These are phyloP conservation scores for Metschnikowia baotianmanensis DNA, from an alignment of 805 yeast genomes.

Conservation along the genomic window DNA sequence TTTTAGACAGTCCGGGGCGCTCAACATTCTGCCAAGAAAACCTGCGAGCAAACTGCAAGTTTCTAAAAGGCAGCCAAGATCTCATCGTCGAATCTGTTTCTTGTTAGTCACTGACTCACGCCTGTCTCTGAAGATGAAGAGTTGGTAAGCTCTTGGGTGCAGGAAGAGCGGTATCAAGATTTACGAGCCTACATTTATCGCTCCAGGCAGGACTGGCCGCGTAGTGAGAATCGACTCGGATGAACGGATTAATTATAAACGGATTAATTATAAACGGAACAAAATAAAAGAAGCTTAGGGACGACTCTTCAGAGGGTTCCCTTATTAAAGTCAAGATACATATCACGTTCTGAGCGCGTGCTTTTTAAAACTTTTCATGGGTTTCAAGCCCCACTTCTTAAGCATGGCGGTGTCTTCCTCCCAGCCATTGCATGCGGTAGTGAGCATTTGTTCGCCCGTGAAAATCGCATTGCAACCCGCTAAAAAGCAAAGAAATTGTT, in stretches of 20 bases:
- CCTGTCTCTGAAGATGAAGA: not conserved
- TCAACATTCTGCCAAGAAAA: conserved; percentile 1
- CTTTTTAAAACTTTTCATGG: conserved; percentile 45
- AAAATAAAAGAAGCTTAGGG: not conserved
- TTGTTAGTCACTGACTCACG: not conserved
- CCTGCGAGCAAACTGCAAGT: conserved; percentile 5
- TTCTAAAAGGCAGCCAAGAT: conserved; percentile 1
- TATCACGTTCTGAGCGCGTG: conserved; percentile 2
- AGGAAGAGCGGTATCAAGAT: conserved; percentile 3
- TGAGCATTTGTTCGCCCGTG: conserved; percentile 78
- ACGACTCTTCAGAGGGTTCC: not conserved
- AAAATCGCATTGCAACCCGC: conserved; percentile 79
- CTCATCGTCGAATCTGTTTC: not conserved
- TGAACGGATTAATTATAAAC: no score
- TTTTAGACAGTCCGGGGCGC: not conserved
- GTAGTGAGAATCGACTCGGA: not conserved
- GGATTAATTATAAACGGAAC: no score
- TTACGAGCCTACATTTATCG: not conserved
- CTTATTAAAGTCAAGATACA: not conserved
- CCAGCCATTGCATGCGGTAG: conserved; percentile 84
- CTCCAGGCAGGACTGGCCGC: conserved; percentile 1
- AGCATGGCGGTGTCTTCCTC: conserved; percentile 74
- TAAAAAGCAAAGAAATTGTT: conserved; percentile 72
- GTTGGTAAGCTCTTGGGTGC: no score
- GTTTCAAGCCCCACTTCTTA: conserved; percentile 63